Evolutionary conservation across 441 rosid genomes (phyloP), one percentile per base, ranked within the genome.

Genomic region (Syzygium malaccense): DNA sequence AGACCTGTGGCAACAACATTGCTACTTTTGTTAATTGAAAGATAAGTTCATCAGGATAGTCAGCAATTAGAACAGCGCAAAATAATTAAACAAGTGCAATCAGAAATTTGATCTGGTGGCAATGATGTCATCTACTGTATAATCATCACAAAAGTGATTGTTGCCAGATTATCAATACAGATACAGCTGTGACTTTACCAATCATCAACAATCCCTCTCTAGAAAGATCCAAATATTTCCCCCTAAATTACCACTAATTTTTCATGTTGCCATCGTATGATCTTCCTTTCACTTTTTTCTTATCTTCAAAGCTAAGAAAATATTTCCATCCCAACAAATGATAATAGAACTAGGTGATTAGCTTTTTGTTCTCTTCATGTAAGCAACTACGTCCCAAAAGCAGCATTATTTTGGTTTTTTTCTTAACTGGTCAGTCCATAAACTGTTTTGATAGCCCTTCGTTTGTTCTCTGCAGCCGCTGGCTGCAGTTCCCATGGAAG

Each of bases 21-120:
- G 33, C 90, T 83, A 79, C 86, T 87, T 90, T 90, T 93, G 95
- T 93, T 93, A 91, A 91, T 33, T 53, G 75, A 41, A 56, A 41
- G n/a, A 37, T 7, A 20, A 79, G 28, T 71, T 17, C 8, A 20
- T 25, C 14, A 85, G 28, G 4, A 49, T 85, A 49, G 57, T 20
- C 48, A 85, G 33, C 11, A 28, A 71, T 71, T 28, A 37, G 28
- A 71, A 20, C 49, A 37, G 80, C 80, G 17, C 7, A 37, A 71
- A 37, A 71, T 37, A 37, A 71, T 20, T 37, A 37, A 37, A 37
- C 80, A 37, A 14, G 23, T 71, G 28, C 80, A 37, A 37, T 37
- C 80, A 37, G 80, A 71, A 71, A 71, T 71, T 71, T 37, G 49
- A 37, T 71, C 49, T 19, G 80, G 49, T 4, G 2, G 80, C 49